A percentile compares a stretch with the other conserved stretches of the same genome.
Conservation (phyloP, 2,329 filamentous ascomycete species). For the Neonectria hederae region DNA sequence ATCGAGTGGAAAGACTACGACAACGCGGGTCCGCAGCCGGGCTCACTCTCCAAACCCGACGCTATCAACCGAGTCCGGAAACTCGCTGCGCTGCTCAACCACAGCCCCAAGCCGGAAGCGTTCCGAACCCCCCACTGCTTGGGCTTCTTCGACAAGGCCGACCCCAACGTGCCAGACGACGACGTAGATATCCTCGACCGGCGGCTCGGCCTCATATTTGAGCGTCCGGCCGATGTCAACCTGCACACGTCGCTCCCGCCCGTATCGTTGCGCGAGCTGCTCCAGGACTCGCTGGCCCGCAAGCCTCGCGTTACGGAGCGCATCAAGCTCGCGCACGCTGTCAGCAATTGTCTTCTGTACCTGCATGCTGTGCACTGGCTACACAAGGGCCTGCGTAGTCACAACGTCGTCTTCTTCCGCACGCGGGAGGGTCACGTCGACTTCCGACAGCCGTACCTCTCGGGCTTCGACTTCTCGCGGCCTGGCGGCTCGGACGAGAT, state of each 20-base stretch:
- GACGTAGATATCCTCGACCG: conserved; percentile 53
- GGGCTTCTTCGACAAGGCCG: conserved; percentile 59
- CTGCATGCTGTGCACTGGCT: conserved; percentile 66
- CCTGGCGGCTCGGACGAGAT: conserved; percentile 60
- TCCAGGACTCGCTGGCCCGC: conserved; percentile 47
- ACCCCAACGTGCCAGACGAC: conserved; percentile 46
- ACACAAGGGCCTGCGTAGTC: conserved; percentile 65
- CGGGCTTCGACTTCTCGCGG: conserved; percentile 64
- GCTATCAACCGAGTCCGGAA: conserved; percentile 57
- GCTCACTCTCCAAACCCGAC: conserved; percentile 52
- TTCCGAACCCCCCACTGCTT: conserved; percentile 62
- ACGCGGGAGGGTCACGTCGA: conserved; percentile 45
- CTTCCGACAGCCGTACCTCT: conserved; percentile 55
- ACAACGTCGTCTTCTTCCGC: conserved; percentile 64
- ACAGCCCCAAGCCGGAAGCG: conserved; percentile 57
- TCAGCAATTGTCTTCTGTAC: conserved; percentile 63
- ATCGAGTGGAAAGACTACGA: conserved; percentile 63
- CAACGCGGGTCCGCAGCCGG: conserved; percentile 45
- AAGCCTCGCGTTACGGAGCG: conserved; percentile 62
- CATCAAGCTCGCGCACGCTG: conserved; percentile 59
- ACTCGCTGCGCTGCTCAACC: conserved; percentile 58
- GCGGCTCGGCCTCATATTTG: conserved; percentile 64
- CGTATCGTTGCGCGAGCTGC: conserved; percentile 58
- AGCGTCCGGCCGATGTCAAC: conserved; percentile 53
- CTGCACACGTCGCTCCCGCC: conserved; percentile 52